phyloP scores from a whole-genome alignment of 371 early-diverging fungal species.

The Polyrhizophydium stewartii region DNA sequence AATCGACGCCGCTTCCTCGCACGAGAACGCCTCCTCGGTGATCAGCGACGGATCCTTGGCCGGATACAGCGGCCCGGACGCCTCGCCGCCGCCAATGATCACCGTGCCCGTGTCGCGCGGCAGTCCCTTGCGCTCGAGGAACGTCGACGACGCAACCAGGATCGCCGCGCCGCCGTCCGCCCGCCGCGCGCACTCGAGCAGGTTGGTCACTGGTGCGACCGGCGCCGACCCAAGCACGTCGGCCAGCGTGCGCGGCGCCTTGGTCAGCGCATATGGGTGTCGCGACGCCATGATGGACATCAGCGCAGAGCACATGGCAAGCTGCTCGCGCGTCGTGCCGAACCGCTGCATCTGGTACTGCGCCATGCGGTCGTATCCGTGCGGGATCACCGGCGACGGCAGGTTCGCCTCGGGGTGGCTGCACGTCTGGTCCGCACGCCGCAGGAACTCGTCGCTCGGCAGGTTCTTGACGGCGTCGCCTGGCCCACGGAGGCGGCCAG shows the following conservation, averaged over 20 bases:
- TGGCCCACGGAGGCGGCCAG: too few relatives aligned
- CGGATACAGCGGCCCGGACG: slow-evolving; percentile 34
- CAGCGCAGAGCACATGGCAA: slow-evolving; percentile 27
- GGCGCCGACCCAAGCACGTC: slow-evolving; percentile 18
- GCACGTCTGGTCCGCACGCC: slow-evolving; percentile 32
- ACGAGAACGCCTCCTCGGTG: slow-evolving; percentile 27
- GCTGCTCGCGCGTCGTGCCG: slow-evolving; percentile 25
- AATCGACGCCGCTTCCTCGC: slow-evolving; percentile 28
- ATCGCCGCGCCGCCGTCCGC: slow-evolving; percentile 32
- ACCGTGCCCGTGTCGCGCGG: slow-evolving; percentile 19
- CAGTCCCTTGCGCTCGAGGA: slow-evolving; percentile 21
- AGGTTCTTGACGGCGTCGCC: slow-evolving; percentile 27
- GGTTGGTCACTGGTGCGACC: slow-evolving; percentile 31
- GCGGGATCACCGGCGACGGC: slow-evolving; percentile 26
- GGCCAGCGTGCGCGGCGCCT: slow-evolving; percentile 17
- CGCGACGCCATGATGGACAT: slow-evolving; percentile 34
- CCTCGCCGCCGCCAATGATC: slow-evolving; percentile 31
- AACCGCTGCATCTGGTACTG: slow-evolving; percentile 25
- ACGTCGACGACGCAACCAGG: slow-evolving; percentile 21
- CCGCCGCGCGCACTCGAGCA: slow-evolving; percentile 32
- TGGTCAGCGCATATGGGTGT: slow-evolving; percentile 29
- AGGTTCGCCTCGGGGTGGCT: slow-evolving; percentile 13
- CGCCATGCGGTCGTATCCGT: slow-evolving; percentile 26
- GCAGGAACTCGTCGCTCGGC: slow-evolving; percentile 24
- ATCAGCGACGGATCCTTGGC: slow-evolving; percentile 20